Evolutionary conservation across 2,329 filamentous ascomycete genomes (phyloP).

Genomic region (Colletotrichum eremochloae): DNA sequence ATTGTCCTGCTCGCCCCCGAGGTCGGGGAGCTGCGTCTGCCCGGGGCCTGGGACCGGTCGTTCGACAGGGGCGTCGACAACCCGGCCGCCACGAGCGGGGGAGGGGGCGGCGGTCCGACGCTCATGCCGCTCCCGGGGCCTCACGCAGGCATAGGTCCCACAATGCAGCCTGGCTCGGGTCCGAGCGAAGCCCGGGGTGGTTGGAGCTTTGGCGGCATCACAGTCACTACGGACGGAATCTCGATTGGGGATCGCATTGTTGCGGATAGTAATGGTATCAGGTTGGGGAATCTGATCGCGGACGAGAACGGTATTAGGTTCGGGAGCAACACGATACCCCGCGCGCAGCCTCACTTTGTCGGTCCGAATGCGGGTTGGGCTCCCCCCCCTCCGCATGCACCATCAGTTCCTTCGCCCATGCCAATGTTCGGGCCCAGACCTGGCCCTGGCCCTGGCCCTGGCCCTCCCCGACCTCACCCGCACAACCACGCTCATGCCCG

Average conservation of each 20-base stretch:
- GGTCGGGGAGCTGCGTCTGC: conserved; percentile 45
- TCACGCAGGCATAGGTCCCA: conserved; percentile 22
- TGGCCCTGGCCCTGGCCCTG: conserved; percentile 3
- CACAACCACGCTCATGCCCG: conserved; percentile 25
- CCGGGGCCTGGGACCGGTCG: conserved; percentile 51
- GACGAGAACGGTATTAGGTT: conserved; percentile 56
- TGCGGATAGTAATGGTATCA: conserved; percentile 60
- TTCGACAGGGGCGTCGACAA: conserved; percentile 46
- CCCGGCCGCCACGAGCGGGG: conserved; percentile 1
- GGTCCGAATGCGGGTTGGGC: conserved; percentile 23
- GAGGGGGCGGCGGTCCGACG: not conserved
- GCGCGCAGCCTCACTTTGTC: conserved; percentile 28
- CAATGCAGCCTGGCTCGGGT: conserved; percentile 40
- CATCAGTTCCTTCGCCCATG: not conserved
- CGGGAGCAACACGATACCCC: conserved; percentile 40
- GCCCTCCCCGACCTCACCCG: not conserved
- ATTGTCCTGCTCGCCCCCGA: conserved; percentile 53
- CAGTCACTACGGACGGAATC: conserved; percentile 59
- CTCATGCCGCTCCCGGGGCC: conserved; percentile 19
- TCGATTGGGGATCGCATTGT: conserved; percentile 59
- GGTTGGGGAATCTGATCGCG: conserved; percentile 60
- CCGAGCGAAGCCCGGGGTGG: conserved; percentile 42
- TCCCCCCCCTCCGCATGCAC: conserved; percentile 10
- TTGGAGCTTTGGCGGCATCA: conserved; percentile 55
- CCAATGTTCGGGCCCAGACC: conserved; percentile 22